These are phyloP conservation scores for Aspergillus sp. DNA, from an alignment of 2,329 filamentous ascomycete genomes.

Conservation along the genomic window DNA sequence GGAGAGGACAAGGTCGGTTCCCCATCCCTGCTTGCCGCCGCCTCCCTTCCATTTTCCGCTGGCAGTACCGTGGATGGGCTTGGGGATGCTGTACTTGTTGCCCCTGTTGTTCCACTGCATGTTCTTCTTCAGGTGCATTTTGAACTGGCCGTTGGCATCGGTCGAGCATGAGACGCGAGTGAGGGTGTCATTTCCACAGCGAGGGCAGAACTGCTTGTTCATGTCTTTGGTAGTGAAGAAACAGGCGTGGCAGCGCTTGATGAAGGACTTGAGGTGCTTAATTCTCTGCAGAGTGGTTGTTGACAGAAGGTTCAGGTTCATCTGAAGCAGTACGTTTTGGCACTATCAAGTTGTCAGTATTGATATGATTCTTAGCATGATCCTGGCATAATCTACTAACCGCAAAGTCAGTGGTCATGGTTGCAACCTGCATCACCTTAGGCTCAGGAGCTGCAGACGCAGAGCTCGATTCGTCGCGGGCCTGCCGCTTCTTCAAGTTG, in stretches of 20 bases:
- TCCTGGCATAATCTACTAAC: slow-evolving; percentile 49
- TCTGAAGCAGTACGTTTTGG: slow-evolving; percentile 89
- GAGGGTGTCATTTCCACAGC: slow-evolving; percentile 83
- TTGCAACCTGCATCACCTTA: slow-evolving; percentile 75
- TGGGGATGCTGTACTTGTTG: slow-evolving; percentile 88
- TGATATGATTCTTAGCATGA: slow-evolving; percentile 4
- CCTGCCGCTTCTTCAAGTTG: slow-evolving; percentile 82
- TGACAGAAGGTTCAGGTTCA: slow-evolving; percentile 87
- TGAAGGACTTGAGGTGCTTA: slow-evolving; percentile 78
- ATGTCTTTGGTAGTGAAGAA: slow-evolving; percentile 82
- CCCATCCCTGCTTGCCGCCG: slow-evolving; percentile 85
- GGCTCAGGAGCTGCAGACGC: slow-evolving; percentile 49
- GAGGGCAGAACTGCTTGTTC: slow-evolving; percentile 84
- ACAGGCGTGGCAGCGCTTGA: slow-evolving; percentile 90
- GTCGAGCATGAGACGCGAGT: slow-evolving; percentile 83
- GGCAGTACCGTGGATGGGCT: slow-evolving; percentile 74
- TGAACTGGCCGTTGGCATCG: slow-evolving; percentile 73
- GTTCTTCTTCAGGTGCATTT: slow-evolving; percentile 83
- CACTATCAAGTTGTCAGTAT: slow-evolving; percentile 18
- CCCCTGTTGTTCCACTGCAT: slow-evolving; percentile 95
- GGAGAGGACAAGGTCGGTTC: slow-evolving; percentile 73
- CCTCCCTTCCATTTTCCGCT: slow-evolving; percentile 66
- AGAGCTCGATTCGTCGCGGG: slow-evolving; percentile 54
- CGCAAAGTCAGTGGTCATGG: slow-evolving; percentile 90
- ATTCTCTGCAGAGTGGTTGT: slow-evolving; percentile 70